A percentile compares a stretch with the other conserved stretches of the same genome.
Conservation (phyloP, 148 eudicot genomes). For the Chenopodium formosanum region DNA sequence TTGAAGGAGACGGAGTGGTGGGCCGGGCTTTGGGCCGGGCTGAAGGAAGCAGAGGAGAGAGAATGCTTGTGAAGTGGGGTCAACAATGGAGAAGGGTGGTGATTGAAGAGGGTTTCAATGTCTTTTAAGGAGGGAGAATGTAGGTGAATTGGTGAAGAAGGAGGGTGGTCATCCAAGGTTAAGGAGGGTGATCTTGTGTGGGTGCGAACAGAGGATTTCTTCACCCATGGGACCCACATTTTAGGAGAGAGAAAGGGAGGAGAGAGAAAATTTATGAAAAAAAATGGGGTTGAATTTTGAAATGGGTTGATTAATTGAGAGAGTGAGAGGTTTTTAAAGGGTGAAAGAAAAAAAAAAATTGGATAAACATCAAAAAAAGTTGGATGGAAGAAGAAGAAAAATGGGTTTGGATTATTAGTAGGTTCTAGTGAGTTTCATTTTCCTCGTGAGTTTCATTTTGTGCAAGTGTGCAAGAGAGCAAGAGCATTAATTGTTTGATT, state of each 20-base stretch:
- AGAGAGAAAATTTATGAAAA: background rate
- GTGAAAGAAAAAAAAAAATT: too few species aligned
- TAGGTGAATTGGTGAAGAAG: conserved; percentile 13
- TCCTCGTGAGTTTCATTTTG: background rate
- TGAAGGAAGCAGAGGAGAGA: background rate
- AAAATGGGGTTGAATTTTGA: background rate
- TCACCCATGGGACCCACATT: conserved; percentile 35
- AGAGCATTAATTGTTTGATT: background rate
- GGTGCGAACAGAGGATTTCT: conserved; percentile 9
- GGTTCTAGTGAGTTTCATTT: background rate
- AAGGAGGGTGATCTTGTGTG: conserved; percentile 9
- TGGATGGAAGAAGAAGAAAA: background rate
- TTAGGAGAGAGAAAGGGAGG: background rate
- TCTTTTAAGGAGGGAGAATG: conserved; percentile 36
- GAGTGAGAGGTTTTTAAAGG: background rate
- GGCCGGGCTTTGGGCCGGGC: background rate
- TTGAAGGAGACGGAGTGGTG: background rate
- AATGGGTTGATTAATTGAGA: background rate
- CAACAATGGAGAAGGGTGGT: conserved; percentile 7
- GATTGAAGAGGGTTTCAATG: conserved; percentile 26
- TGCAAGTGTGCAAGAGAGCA: background rate
- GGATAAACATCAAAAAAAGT: too few species aligned
- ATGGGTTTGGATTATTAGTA: background rate
- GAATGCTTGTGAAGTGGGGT: conserved; percentile 21
- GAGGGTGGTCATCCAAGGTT: background rate